Evolutionary conservation across 225 moss, liverwort and hornwort genomes (phyloP), one percentile per base, ranked within the genome.

Genomic region (Climacium dendroides): DNA sequence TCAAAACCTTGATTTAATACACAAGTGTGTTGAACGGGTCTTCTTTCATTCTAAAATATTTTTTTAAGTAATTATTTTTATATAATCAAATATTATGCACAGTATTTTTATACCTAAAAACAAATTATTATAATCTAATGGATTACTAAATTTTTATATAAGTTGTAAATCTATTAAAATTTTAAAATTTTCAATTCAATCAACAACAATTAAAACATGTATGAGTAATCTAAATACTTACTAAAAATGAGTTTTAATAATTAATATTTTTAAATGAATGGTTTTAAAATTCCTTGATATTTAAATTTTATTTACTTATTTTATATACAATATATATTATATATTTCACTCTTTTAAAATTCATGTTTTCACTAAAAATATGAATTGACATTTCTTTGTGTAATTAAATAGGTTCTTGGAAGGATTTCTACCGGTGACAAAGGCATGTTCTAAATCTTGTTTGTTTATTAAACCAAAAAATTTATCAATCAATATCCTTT

Each of bases 11-110:
- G 1, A 75, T 53, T 75, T 73, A 75, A 34, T 53, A 35, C 13
- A 53, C 5, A 0, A 15, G 8, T 35, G 4, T 53, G 1, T 2
- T 35, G 3, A 35, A 15, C 0, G 0, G 0, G 3, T 3, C 3
- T 24, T 35, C 6, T 47, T 73, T 48, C 4, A 30, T 47, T 19
- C 48, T 73, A 45, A 20, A 18, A 18, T 3, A 11, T n/a, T 2
- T 15, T 45, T 24, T 6, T 52, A 22, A 23, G 1, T 22, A 14
- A 35, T 53, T 5, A 0, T 6, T 53, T 14, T 5, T 35, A 35
- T 53, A 53, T 9, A 54, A n/a, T 53, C 0, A 35, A 2, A 76
- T 54, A 2, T 4, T 35, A 24, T 35, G 1, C 2, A 35, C 2
- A 24, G 15, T 35, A 24, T 53, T 75, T 53, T 52, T 3, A 35